Percentiles rank a stretch among this genome's conserved stretches.
Conservation (phyloP, 371 early-diverging fungal genomes). For the Basidiobolus meristosporus region DNA sequence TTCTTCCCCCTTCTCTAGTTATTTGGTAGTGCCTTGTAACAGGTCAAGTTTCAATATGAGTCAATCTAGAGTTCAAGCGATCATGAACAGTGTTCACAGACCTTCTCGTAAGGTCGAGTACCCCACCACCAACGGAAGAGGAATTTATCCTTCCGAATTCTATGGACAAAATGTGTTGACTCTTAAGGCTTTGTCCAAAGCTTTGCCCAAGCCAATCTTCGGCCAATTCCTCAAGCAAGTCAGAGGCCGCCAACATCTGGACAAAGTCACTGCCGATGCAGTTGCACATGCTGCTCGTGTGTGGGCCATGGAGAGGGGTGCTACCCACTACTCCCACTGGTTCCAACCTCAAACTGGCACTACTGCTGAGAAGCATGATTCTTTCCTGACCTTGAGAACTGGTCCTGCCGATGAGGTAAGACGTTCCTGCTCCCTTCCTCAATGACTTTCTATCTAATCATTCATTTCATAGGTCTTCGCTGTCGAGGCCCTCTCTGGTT, state of each 20-base stretch:
- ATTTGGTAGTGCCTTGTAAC: no score
- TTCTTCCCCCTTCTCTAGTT: no score
- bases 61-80: background rate
- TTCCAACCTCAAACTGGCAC: conserved; percentile 97
- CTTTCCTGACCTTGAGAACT: conserved; percentile 75
- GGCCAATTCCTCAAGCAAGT: conserved; percentile 75
- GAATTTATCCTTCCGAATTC: conserved; percentile 47
- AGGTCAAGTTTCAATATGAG: background rate
- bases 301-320: conserved; percentile 90
- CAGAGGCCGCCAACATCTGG: conserved; percentile 68
- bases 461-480: conserved; percentile 22
- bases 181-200: conserved; percentile 60
- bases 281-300: conserved; percentile 92
- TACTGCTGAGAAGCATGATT: conserved; percentile 98
- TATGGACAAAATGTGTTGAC: conserved; percentile 86
- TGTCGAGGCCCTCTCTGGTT: conserved; percentile 88
- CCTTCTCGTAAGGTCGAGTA: background rate
- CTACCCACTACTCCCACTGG: conserved; percentile 97
- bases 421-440: conserved; percentile 39
- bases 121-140: background rate
- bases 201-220: conserved; percentile 89
- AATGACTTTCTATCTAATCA: background rate
- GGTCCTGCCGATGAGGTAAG: conserved; percentile 46
- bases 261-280: conserved; percentile 87
- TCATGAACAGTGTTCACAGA: background rate